Evolutionary conservation across 1,284 basidiomycete genomes (phyloP).

Genomic region (Moesziomyces globuligerus): DNA sequence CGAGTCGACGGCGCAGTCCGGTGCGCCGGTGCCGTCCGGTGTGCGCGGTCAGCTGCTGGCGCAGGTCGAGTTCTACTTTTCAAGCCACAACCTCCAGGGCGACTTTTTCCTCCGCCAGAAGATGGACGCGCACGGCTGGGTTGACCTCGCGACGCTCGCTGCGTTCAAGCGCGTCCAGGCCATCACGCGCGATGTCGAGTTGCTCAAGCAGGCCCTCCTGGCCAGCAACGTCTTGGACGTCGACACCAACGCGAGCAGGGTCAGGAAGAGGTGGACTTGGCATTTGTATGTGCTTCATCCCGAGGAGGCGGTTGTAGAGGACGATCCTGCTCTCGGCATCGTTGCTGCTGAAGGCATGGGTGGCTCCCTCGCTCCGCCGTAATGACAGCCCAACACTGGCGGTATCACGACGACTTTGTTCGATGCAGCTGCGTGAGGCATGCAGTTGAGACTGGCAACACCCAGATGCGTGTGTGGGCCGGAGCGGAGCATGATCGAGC

Average conservation of each 20-base stretch:
- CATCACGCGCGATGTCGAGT: slow-evolving; percentile 27
- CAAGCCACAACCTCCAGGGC: slow-evolving; percentile 53
- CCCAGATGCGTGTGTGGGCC: too few relatives aligned
- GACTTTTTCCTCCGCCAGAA: slow-evolving; percentile 60
- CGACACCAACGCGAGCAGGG: slow-evolving; percentile 22
- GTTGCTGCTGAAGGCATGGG: slow-evolving; percentile 36
- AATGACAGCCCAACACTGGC: too few relatives aligned
- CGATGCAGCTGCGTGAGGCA: too few relatives aligned
- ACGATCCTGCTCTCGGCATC: slow-evolving; percentile 25
- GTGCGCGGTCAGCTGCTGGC: slow-evolving; percentile 41
- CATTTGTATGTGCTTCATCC: slow-evolving; percentile 36
- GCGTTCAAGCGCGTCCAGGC: slow-evolving; percentile 55
- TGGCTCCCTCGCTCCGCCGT: slow-evolving; percentile 8
- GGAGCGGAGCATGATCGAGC: too few relatives aligned
- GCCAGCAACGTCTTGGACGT: slow-evolving; percentile 52
- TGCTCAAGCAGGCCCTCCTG: slow-evolving; percentile 45
- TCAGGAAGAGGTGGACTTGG: slow-evolving; percentile 54
- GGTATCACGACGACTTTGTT: too few relatives aligned
- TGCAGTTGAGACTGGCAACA: too few relatives aligned
- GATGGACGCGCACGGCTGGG: slow-evolving; percentile 62
- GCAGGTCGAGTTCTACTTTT: slow-evolving; percentile 66
- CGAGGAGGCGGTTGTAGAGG: slow-evolving; percentile 1
- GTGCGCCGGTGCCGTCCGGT: slow-evolving; percentile 19
- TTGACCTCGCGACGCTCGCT: slow-evolving; percentile 46
- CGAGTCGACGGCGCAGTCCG: slow-evolving; percentile 17